phyloP scores from a whole-genome alignment of 768 basidiomycete genomes.

The Tulasnella calospora region DNA sequence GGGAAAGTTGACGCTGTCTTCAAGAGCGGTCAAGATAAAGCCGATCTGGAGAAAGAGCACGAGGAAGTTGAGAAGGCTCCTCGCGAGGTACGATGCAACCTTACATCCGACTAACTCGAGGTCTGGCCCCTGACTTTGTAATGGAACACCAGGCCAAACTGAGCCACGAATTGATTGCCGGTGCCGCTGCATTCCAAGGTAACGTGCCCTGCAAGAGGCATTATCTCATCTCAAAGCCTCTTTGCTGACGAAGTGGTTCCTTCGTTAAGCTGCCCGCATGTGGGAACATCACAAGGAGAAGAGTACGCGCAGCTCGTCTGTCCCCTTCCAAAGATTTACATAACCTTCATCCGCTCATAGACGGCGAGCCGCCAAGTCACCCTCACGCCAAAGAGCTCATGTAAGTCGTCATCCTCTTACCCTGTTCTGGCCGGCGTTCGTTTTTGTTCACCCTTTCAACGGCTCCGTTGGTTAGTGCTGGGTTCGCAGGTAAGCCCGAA shows the following conservation, averaged over 20 bases:
- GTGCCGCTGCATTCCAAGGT: constrained; percentile 26
- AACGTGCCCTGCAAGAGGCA: too few relatives aligned
- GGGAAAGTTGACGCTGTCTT: constrained; percentile 10
- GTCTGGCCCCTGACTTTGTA: too few relatives aligned
- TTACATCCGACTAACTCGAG: neutral
- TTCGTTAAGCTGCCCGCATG: constrained; percentile 5
- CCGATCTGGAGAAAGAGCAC: neutral
- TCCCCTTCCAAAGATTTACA: neutral
- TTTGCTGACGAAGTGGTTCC: neutral
- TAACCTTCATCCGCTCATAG: neutral
- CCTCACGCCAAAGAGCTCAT: constrained; percentile 18
- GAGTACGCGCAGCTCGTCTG: constrained; percentile 2
- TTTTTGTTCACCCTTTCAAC: neutral
- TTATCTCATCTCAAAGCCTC: neutral
- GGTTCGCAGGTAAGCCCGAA: constrained; percentile 13
- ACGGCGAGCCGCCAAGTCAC: constrained; percentile 19
- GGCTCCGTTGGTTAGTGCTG: constrained; percentile 17
- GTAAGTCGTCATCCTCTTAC: neutral
- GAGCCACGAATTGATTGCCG: constrained; percentile 23
- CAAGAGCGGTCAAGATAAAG: neutral
- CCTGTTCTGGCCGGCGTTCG: neutral
- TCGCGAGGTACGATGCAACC: neutral
- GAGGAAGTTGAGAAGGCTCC: constrained; percentile 19
- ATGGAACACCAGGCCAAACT: constrained; percentile 17
- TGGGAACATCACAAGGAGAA: constrained; percentile 14